Percentiles rank a stretch among this genome's conserved stretches.
Conservation (phyloP, 148 eudicot genomes). For the Agrostemma githago region DNA sequence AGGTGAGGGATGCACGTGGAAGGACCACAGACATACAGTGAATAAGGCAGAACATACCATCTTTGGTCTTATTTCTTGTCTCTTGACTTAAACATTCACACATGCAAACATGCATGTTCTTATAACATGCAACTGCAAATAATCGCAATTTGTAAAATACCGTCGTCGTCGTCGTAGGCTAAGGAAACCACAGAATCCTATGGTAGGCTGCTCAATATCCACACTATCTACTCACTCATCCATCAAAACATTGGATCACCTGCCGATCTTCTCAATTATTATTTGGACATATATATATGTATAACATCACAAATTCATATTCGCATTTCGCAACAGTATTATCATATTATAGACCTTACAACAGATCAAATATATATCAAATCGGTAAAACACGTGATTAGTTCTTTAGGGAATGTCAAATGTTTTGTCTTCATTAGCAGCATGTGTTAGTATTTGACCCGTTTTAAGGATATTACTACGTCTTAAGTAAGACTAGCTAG, state of each 20-base stretch:
- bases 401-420: too few species aligned
- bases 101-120: constrained; percentile 15
- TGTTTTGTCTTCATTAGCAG: too few species aligned
- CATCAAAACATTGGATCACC: constrained; percentile 5
- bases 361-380: too few species aligned
- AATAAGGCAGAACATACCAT: constrained; percentile 27
- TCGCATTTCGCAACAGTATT: too few species aligned
- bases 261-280: background rate
- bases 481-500: too few species aligned
- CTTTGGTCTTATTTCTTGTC: background rate
- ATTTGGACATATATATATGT: too few species aligned
- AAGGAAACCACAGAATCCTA: constrained; percentile 7
- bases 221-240: too few species aligned
- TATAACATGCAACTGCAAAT: background rate
- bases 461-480: too few species aligned
- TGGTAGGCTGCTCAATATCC: background rate
- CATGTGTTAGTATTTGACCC: too few species aligned
- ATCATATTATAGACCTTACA: too few species aligned
- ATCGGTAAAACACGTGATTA: too few species aligned
- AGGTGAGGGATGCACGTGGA: constrained; percentile 21
- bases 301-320: background rate
- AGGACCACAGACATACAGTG: constrained; percentile 26
- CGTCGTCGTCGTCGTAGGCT: background rate
- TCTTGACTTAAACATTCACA: background rate
- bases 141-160: background rate